phyloP scores from a whole-genome alignment of 78 protist genomes.

The Dictyostelium firmibasis region DNA sequence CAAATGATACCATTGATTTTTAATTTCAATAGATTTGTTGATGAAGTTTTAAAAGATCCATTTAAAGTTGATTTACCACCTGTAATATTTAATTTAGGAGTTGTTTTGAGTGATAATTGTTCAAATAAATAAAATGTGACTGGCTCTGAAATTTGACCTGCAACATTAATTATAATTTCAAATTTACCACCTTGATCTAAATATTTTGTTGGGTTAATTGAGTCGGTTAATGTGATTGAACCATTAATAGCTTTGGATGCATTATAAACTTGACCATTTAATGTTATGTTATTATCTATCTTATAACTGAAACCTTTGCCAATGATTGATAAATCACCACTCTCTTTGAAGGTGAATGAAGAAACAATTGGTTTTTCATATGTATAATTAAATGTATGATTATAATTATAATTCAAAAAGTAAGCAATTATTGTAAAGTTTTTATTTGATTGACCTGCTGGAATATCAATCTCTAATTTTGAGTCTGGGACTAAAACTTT shows the following conservation, averaged over 20 bases:
- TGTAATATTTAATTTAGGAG: neutral
- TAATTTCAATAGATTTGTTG: neutral
- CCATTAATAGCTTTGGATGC: neutral
- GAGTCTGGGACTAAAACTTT: neutral
- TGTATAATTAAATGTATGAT: neutral
- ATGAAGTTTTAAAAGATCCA: neutral
- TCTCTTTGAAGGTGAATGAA: neutral
- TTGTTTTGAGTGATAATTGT: neutral
- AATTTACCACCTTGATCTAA: neutral
- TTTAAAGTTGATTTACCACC: neutral
- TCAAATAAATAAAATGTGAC: neutral
- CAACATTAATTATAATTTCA: neutral
- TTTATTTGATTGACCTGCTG: neutral
- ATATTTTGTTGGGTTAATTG: neutral
- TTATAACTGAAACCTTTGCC: neutral
- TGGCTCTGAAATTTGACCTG: neutral
- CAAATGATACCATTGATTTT: neutral
- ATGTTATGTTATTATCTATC: neutral
- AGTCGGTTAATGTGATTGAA: neutral
- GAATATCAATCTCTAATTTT: neutral
- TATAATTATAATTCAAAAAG: neutral
- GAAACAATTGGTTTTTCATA: neutral
- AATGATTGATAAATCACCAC: neutral
- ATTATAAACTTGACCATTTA: neutral
- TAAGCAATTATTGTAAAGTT: neutral